Percentiles rank a stretch among this genome's conserved stretches.
Conservation (phyloP, 257 asterid species). For the Solanum tarapatanum region DNA sequence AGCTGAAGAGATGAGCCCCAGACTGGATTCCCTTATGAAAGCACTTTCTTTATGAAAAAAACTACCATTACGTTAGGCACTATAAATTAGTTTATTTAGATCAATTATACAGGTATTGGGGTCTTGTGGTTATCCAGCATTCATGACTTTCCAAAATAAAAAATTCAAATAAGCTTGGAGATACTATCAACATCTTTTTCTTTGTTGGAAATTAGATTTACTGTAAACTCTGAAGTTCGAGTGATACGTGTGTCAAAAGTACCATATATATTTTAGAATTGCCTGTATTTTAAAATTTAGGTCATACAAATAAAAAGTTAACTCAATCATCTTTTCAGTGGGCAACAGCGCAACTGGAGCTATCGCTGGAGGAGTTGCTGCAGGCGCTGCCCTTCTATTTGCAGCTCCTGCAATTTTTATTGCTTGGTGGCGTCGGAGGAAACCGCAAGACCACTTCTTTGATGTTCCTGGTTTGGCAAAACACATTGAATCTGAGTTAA, state of each 20-base stretch:
- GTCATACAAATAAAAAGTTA: not conserved
- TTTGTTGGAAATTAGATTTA: not conserved
- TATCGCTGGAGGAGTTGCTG: slow-evolving; percentile 90
- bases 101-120: not conserved
- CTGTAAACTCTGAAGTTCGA: not conserved
- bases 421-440: not conserved
- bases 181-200: not conserved
- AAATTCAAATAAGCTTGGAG: not conserved
- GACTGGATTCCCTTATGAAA: not conserved
- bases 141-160: not conserved
- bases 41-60: not conserved
- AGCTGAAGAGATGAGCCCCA: not conserved
- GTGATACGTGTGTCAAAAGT: not conserved
- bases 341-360: slow-evolving; percentile 65
- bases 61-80: not conserved
- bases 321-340: slow-evolving; percentile 29
- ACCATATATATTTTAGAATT: not conserved
- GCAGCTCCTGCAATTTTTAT: slow-evolving; percentile 64
- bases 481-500: not conserved
- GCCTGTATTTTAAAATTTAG: not conserved
- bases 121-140: not conserved
- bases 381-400: slow-evolving; percentile 85
- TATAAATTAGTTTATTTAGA: not conserved
- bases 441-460: slow-evolving; percentile 56
- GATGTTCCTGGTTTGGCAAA: slow-evolving; percentile 66